A percentile compares a stretch with the other conserved stretches of the same genome.
Conservation (phyloP, 2,329 filamentous ascomycete genomes). For the Pseudogymnoascus sp. region DNA sequence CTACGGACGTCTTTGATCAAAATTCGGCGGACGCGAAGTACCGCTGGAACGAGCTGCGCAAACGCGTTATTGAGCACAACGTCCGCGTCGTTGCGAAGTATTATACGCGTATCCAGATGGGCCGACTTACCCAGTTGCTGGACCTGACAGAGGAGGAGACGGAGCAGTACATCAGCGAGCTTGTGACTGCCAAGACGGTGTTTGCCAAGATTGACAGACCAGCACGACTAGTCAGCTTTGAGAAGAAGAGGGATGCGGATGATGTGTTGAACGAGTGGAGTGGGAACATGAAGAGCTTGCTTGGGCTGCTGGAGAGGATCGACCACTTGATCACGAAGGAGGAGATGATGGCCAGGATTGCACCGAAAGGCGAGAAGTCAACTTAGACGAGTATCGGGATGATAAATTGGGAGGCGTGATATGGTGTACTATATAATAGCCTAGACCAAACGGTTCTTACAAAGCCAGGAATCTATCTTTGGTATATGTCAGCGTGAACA, state of each 20-base stretch:
- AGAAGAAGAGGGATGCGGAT: slow-evolving; percentile 88
- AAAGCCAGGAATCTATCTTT: slow-evolving; percentile 13
- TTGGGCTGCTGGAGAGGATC: slow-evolving; percentile 81
- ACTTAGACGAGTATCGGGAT: neutral
- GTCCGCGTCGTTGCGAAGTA: slow-evolving; percentile 97
- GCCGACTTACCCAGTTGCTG: slow-evolving; percentile 80
- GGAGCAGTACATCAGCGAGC: slow-evolving; percentile 96
- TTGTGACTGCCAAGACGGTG: slow-evolving; percentile 96
- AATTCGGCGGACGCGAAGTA: slow-evolving; percentile 69
- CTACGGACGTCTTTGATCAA: slow-evolving; percentile 83
- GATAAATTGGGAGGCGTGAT: neutral
- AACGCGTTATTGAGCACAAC: slow-evolving; percentile 98
- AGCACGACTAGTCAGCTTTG: slow-evolving; percentile 85
- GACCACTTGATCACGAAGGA: slow-evolving; percentile 99
- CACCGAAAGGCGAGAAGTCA: slow-evolving; percentile 46
- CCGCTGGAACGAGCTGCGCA: slow-evolving; percentile 90
- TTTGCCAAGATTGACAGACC: slow-evolving; percentile 96
- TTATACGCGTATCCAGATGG: slow-evolving; percentile 95
- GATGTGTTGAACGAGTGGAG: slow-evolving; percentile 98
- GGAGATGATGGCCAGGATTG: slow-evolving; percentile 99
- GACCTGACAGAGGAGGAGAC: slow-evolving; percentile 93
- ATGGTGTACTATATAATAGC: slow-evolving; percentile 26
- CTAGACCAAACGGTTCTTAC: slow-evolving; percentile 28
- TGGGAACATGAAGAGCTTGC: slow-evolving; percentile 89
- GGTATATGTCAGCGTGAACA: slow-evolving; percentile 13